These are phyloP conservation scores for Tarenaya hassleriana DNA, from an alignment of 345 rosid species.

Conservation along the genomic window DNA sequence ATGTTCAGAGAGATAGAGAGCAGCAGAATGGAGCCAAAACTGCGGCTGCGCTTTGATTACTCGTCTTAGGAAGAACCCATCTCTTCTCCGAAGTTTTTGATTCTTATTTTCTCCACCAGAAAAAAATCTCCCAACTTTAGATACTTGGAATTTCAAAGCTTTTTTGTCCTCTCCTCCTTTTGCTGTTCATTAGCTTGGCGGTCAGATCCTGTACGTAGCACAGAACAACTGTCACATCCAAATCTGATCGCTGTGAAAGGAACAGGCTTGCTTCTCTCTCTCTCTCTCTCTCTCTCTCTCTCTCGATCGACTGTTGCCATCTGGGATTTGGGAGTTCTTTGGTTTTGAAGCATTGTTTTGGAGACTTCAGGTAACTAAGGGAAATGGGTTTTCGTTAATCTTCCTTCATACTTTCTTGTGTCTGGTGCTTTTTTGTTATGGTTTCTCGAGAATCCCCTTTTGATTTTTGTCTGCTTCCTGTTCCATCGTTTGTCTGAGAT, in stretches of 20 bases:
- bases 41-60: constrained; percentile 40
- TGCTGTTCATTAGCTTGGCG: constrained; percentile 33
- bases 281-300: no score
- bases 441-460: not conserved
- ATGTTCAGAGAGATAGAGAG: constrained; percentile 28
- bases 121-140: constrained; percentile 21
- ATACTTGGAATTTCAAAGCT: constrained; percentile 27
- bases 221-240: constrained; percentile 46
- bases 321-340: constrained; percentile 18
- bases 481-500: constrained; percentile 16
- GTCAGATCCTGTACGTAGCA: constrained; percentile 52
- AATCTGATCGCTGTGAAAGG: constrained; percentile 31
- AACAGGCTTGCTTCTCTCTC: constrained; percentile 28
- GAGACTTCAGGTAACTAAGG: constrained; percentile 33
- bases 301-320: constrained; percentile 27
- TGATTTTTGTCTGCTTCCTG: constrained; percentile 17
- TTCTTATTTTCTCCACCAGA: constrained; percentile 15
- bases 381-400: constrained; percentile 21
- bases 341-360: constrained; percentile 28
- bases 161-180: constrained; percentile 15
- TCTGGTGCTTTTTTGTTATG: not conserved
- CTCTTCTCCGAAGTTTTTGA: constrained; percentile 1
- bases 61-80: constrained; percentile 36
- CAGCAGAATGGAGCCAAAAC: constrained; percentile 23
- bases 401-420: constrained; percentile 10